Conservation (phyloP, 768 basidiomycete genomes). For the Cystobasidium onofrii region DNA sequence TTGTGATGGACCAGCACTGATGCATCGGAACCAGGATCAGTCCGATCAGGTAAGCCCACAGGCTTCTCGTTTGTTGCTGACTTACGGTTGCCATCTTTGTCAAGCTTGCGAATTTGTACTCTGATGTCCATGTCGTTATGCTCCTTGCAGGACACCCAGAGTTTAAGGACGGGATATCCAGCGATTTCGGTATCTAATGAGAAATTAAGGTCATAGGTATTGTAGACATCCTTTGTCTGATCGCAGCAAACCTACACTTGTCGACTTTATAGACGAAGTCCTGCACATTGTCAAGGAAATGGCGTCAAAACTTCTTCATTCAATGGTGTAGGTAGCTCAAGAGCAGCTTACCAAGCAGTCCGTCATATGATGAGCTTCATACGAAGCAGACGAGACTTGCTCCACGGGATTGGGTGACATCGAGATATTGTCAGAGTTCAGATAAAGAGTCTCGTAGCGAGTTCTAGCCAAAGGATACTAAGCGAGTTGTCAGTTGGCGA, state of each 20-base stretch:
- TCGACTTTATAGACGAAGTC: conserved; percentile 30
- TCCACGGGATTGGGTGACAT: not conserved
- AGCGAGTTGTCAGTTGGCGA: not conserved
- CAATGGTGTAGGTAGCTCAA: too few species aligned
- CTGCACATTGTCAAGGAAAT: too few species aligned
- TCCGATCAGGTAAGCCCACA: not conserved
- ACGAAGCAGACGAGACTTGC: not conserved
- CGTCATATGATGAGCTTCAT: conserved; percentile 21
- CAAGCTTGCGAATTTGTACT: conserved; percentile 36
- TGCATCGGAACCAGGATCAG: too few species aligned
- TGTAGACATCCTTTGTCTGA: not conserved
- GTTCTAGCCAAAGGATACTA: conserved; percentile 34
- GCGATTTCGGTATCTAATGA: conserved; percentile 29
- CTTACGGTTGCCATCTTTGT: conserved; percentile 35
- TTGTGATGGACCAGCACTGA: conserved; percentile 21
- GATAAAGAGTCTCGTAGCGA: conserved; percentile 31
- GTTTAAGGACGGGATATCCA: conserved; percentile 31
- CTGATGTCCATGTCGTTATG: conserved; percentile 36
- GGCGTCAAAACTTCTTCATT: too few species aligned
- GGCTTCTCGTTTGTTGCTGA: not conserved
- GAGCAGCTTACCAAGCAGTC: conserved; percentile 11
- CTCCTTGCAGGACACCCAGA: conserved; percentile 33
- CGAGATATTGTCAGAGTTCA: conserved; percentile 27
- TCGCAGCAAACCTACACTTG: not conserved
- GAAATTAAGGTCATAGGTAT: not conserved